Evolutionary conservation across 2,329 filamentous ascomycete genomes (phyloP), one percentile per base, ranked within the genome.

Genomic region (Colletotrichum australisinense): DNA sequence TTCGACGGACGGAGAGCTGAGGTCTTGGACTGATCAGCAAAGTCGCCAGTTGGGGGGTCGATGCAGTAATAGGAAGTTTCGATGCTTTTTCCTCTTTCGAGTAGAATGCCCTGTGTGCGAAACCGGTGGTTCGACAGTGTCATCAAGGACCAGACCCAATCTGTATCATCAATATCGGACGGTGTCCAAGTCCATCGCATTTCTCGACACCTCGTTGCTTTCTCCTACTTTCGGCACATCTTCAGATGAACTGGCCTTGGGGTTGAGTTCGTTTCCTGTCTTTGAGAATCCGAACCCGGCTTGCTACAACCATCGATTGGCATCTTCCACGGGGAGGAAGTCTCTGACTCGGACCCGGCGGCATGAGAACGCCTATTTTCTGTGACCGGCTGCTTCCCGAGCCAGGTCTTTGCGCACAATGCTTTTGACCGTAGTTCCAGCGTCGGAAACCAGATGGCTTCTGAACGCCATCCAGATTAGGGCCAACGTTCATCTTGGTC

Each of bases 71-170:
- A 26, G 14, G 59, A 65, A 73, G 30, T n/a, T 66, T 73, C 70
- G 67, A 73, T 70, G 67, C 67, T 65, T 70, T 69, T 46, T 64
- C 19, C 70, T 62, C 16, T 70, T 70, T 70, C 46, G 67, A 70
- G 60, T 73, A 56, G 35, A 52, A 32, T 32, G 55, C 46, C 60
- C 59, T 70, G 55, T 65, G 70, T 73, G 70, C 56, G 63, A 70
- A 58, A 56, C 57, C 59, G 32, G 35, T 26, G 22, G n/a, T 56
- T 66, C 56, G 56, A 56, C 32, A 35, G n/a, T 52, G 46, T 65
- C 32, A 19, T 38, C 22, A 38, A 56, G 56, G 60, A 65, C 60
- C 60, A 73, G 69, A 69, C 69, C 53, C 55, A 52, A 56, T 42
- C 14, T 65, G 66, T 73, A 46, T 60, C 66, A 69, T 55, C 53